Base-by-base conservation (phyloP, 116 monocot species). In the Zostera marina region DNA sequence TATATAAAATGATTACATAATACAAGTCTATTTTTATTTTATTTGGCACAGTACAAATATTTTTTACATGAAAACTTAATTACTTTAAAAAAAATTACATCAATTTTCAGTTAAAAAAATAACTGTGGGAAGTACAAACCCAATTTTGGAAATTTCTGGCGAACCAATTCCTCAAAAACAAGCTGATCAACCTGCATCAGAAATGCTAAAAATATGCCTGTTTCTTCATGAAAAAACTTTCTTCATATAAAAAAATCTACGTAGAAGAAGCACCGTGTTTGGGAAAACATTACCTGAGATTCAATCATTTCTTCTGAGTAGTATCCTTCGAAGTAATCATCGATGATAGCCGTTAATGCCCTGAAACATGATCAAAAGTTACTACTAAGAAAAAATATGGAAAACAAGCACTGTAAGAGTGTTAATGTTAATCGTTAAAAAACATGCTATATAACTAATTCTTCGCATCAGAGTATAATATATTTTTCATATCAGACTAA, bases 231-330 rank as follows among this genome's bases (percentile, higher is more conserved):
- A 0, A 40, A 40, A 56, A 56, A 38, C 39, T 9, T 15, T 4
- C 20, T 22, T 9, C 9, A 15, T 4, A 22, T 12, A 21, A 42
- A 59, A 8, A 17, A 57, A 32, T 5, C 32, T 5, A 32, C 32
- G 4, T 32, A 32, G 32, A 32, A 32, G 32, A 32, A 32, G 32
- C 40, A 57, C 7, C 41, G 8, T 26, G 14, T 19, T 2, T 9
- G 43, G 11, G 19, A 59, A 43, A 68, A 47, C 24, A 40, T 73
- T 71, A 96, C 96, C 96, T 96, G 96, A 74, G 89, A 96, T 78
- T 96, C 96, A 67, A 89, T 89, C 96, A 96, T 96, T 66, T 96
- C 85, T 62, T 94, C 96, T 41, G 89, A 76, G 73, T 96, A 96
- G 58, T 85, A 96, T n/a, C 89, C 96, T 71, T 89, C 82, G 76